Evolutionary conservation across 2,329 filamentous ascomycete species (phyloP).

Genomic region (Fonsecaea pedrosoi): DNA sequence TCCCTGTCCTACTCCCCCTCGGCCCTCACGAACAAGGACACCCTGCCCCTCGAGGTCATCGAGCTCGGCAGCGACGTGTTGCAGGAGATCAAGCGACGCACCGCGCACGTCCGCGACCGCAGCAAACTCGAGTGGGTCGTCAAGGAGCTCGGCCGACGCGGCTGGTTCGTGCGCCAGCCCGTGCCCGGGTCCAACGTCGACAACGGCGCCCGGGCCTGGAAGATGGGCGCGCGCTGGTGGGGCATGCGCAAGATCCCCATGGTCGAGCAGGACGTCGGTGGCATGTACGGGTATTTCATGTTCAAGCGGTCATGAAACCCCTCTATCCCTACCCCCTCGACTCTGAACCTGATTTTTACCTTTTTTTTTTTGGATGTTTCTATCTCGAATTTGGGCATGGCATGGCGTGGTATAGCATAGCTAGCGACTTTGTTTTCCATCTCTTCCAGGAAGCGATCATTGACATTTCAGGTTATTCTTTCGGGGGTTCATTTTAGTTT

Average conservation of each 20-base stretch:
- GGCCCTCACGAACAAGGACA: conserved; percentile 64
- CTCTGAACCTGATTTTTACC: background rate
- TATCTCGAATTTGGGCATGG: too few species aligned
- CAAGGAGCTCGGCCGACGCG: conserved; percentile 71
- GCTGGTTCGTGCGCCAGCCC: conserved; percentile 67
- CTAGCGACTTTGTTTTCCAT: background rate
- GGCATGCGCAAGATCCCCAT: conserved; percentile 75
- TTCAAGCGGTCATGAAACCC: conserved; percentile 54
- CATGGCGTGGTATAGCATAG: too few species aligned
- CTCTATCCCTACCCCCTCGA: background rate
- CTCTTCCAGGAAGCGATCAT: too few species aligned
- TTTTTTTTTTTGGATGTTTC: background rate
- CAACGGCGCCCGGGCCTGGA: conserved; percentile 72
- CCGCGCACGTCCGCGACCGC: conserved; percentile 38
- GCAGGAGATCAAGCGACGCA: conserved; percentile 66
- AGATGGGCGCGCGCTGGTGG: conserved; percentile 84
- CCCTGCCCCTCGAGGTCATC: conserved; percentile 75
- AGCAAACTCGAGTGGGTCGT: conserved; percentile 71
- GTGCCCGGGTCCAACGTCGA: conserved; percentile 50
- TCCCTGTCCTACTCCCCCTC: conserved; percentile 65
- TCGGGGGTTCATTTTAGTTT: too few species aligned
- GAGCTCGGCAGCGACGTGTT: conserved; percentile 75
- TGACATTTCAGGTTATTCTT: too few species aligned
- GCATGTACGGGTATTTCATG: conserved; percentile 66
- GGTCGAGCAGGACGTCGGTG: conserved; percentile 62